Evolutionary conservation across 805 yeast species (phyloP).

Genomic region (Starmerella roubikii): DNA sequence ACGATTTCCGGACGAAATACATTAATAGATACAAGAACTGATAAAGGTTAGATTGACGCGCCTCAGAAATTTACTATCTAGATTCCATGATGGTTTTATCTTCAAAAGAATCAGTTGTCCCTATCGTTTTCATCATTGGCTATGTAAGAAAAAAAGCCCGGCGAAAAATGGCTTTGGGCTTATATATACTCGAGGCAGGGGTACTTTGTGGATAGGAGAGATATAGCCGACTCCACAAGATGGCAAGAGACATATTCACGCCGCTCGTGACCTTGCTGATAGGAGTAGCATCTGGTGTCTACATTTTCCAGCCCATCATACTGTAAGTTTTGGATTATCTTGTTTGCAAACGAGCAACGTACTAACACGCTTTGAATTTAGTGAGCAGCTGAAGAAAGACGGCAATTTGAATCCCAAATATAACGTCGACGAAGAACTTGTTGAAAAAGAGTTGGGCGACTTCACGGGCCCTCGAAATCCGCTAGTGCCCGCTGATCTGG

Average conservation of each 20-base stretch:
- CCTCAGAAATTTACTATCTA: conserved; percentile 25
- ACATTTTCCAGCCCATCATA: conserved; percentile 22
- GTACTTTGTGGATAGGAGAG: too few relatives aligned
- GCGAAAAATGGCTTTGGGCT: too few relatives aligned
- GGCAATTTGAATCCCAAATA: conserved; percentile 21
- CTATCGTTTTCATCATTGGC: conserved; percentile 26
- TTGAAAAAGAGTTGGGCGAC: conserved; percentile 12
- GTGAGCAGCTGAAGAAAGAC: conserved; percentile 22
- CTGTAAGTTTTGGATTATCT: conserved; percentile 19
- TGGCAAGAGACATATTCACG: conserved; percentile 12
- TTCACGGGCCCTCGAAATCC: conserved; percentile 1
- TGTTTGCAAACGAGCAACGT: background rate
- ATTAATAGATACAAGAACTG: conserved; percentile 41
- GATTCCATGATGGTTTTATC: conserved; percentile 21
- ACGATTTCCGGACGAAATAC: conserved; percentile 61
- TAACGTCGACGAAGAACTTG: conserved; percentile 13
- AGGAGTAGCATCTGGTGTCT: conserved; percentile 20
- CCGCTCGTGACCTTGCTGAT: conserved; percentile 18
- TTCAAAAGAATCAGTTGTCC: conserved; percentile 26
- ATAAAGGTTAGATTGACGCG: conserved; percentile 1
- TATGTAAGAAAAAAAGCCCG: background rate
- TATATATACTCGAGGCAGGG: too few relatives aligned
- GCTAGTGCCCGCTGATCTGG: background rate
- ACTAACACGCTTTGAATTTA: conserved; percentile 6
- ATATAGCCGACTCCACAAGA: too few relatives aligned